phyloP scores from a whole-genome alignment of 2,329 filamentous ascomycete species.

The Trichophyton schoenleinii region DNA sequence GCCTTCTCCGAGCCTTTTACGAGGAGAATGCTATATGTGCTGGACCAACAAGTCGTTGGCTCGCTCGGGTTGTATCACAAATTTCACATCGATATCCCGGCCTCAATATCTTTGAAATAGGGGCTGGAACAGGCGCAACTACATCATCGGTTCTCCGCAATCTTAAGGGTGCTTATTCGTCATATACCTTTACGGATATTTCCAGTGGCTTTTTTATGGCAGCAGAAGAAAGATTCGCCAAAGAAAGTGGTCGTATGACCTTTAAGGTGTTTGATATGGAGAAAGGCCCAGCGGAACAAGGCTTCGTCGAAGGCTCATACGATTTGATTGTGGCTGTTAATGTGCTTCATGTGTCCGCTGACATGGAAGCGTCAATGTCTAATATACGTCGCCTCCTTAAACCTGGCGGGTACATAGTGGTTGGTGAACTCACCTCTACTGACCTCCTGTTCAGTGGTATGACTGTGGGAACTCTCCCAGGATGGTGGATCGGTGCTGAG shows the following conservation, averaged over 20 bases:
- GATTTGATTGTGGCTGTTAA: slow-evolving; percentile 31
- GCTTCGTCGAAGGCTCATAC: slow-evolving; percentile 18
- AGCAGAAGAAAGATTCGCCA: slow-evolving; percentile 21
- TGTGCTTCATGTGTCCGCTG: slow-evolving; percentile 29
- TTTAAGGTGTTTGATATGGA: slow-evolving; percentile 22
- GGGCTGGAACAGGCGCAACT: slow-evolving; percentile 33
- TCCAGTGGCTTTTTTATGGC: slow-evolving; percentile 31
- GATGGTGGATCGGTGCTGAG: slow-evolving; percentile 16
- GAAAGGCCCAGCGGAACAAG: slow-evolving; percentile 11
- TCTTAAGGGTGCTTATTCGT: slow-evolving; percentile 22
- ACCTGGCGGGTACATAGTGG: slow-evolving; percentile 37
- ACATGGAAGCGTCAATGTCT: slow-evolving; percentile 17
- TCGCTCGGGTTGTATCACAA: slow-evolving; percentile 23
- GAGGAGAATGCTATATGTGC: slow-evolving; percentile 11
- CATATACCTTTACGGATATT: slow-evolving; percentile 39
- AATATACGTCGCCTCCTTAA: slow-evolving; percentile 30
- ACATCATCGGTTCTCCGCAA: slow-evolving; percentile 26
- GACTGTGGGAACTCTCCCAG: slow-evolving; percentile 24
- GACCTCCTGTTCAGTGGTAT: slow-evolving; percentile 16
- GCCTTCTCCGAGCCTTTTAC: slow-evolving; percentile 7
- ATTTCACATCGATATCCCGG: slow-evolving; percentile 32
- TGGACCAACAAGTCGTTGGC: slow-evolving; percentile 13
- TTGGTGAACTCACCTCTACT: slow-evolving; percentile 29
- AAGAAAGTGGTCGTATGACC: slow-evolving; percentile 19
- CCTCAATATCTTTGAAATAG: slow-evolving; percentile 35